Evolutionary conservation across 2,329 filamentous ascomycete genomes (phyloP), one percentile per base, ranked within the genome.

Genomic region (Colletotrichum falcatum): DNA sequence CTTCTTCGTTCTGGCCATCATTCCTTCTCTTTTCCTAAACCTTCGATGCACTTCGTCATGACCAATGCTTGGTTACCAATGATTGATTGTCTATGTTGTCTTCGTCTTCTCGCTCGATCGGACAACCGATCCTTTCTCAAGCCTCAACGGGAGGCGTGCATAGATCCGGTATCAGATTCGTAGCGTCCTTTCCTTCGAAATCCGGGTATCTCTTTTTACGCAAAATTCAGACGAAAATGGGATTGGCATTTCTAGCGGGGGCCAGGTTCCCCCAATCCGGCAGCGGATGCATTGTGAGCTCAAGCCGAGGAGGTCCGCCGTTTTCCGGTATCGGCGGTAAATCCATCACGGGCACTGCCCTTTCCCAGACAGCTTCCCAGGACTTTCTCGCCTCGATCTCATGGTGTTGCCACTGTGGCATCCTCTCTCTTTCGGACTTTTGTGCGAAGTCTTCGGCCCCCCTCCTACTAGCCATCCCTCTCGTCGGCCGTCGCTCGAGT

Each of bases 401-500:
- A n/a, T 67, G 51, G 9, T 62, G n/a, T 2, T 70, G 23, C 56
- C 66, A 70, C 9, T n/a, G 51, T 0, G 55, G 23, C 5, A 37
- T 20, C 12, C 30, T 51, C 6, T 48, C 44, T 8, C 35, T 30
- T 14, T 53, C 44, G 9, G 12, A 12, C 4, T 35, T 56, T n/a
- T 26, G 28, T 1, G 12, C 11, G 3, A 49, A 70, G 12, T 51
- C 44, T 26, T 69, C 69, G 2, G 28, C 51, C 2, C 51, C 2
- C 39, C 37, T 2, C 33, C 26, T 0, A 61, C 65, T 14, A 72
- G 39, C 71, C 69, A 73, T 3, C 69, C 69, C 35, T 72, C 69
- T 1, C 68, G 46, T 23, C 65, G 65, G 3, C 69, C 69, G 9
- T 73, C 69, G 1, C 69, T 48, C 7, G 69, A 69, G 35, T 72